phyloP scores from a whole-genome alignment of 1,284 basidiomycete genomes.

The Vanrija pseudolonga region DNA sequence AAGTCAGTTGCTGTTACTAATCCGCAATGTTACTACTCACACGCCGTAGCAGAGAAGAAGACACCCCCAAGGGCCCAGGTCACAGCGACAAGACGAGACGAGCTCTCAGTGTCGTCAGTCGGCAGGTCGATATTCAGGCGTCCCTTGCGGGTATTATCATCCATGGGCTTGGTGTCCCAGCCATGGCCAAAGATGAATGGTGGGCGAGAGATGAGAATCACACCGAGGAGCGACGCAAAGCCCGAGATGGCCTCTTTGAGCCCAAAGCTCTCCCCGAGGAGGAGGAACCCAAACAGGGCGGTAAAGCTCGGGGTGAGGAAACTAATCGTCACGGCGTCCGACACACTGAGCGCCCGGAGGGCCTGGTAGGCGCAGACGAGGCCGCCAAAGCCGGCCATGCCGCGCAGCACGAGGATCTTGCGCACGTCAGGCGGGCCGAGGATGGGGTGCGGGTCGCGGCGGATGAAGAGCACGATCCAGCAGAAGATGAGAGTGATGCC shows the following conservation, averaged over 20 bases:
- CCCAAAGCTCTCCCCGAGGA: conserved; percentile 64
- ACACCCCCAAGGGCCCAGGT: conserved; percentile 41
- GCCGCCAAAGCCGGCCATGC: conserved; percentile 57
- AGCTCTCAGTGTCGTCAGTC: conserved; percentile 5
- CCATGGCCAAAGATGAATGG: conserved; percentile 56
- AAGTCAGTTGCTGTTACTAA: background rate
- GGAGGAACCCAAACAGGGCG: conserved; percentile 62
- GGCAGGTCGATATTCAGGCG: conserved; percentile 26
- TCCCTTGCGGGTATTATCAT: background rate
- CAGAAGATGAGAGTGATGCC: conserved; percentile 54
- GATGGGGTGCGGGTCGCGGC: conserved; percentile 60
- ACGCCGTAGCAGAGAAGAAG: conserved; percentile 36
- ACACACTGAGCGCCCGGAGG: conserved; percentile 64
- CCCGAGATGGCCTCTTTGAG: conserved; percentile 62
- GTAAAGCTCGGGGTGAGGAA: conserved; percentile 70
- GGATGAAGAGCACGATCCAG: conserved; percentile 52
- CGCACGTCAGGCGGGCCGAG: conserved; percentile 67
- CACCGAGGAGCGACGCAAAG: conserved; percentile 60
- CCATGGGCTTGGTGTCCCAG: background rate
- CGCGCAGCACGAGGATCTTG: conserved; percentile 57
- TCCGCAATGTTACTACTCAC: conserved; percentile 23
- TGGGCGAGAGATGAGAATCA: conserved; percentile 63
- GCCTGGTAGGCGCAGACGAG: conserved; percentile 55
- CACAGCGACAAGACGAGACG: conserved; percentile 26
- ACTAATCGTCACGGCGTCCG: conserved; percentile 70